Percentiles rank a stretch among this genome's conserved stretches.
Conservation (phyloP, 2,329 filamentous ascomycete genomes). For the Metarhizium guizhouense region DNA sequence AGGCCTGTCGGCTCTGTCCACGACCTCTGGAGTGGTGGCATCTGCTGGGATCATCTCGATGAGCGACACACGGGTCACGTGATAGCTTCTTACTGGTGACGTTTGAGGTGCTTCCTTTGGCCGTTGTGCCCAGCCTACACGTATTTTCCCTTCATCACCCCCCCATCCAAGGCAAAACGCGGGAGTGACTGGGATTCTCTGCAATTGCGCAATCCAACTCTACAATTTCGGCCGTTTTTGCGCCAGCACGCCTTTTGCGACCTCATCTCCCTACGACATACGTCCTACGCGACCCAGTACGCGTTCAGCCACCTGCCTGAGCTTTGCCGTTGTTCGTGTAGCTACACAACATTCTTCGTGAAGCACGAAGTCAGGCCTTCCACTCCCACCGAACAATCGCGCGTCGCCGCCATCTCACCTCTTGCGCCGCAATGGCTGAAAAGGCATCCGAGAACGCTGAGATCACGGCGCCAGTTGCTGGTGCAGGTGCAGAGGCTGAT, state of each 20-base stretch:
- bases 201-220: slow-evolving; percentile 7
- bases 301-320: slow-evolving; percentile 10
- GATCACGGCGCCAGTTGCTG: slow-evolving; percentile 21
- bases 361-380: slow-evolving; percentile 2
- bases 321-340: slow-evolving; percentile 3
- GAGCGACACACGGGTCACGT: slow-evolving; percentile 19
- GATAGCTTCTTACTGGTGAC: slow-evolving; percentile 22
- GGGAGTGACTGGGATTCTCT: slow-evolving; percentile 4
- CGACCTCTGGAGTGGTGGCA: background rate
- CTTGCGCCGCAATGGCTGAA: slow-evolving; percentile 27
- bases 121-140: slow-evolving; percentile 15
- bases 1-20: too few relatives aligned
- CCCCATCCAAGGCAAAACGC: slow-evolving; percentile 7
- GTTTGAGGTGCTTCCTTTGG: slow-evolving; percentile 27
- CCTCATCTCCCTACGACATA: background rate
- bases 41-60: background rate
- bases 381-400: slow-evolving; percentile 6
- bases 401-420: slow-evolving; percentile 10
- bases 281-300: slow-evolving; percentile 12
- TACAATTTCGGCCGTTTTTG: slow-evolving; percentile 1
- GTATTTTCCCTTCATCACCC: slow-evolving; percentile 2
- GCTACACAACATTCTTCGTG: background rate
- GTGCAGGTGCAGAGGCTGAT: slow-evolving; percentile 21
- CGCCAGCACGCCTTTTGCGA: slow-evolving; percentile 6
- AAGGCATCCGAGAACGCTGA: slow-evolving; percentile 27